Evolutionary conservation across 2,329 filamentous ascomycete species (phyloP), one percentile per base, ranked within the genome.

Genomic region (Xylariaceae sp.): DNA sequence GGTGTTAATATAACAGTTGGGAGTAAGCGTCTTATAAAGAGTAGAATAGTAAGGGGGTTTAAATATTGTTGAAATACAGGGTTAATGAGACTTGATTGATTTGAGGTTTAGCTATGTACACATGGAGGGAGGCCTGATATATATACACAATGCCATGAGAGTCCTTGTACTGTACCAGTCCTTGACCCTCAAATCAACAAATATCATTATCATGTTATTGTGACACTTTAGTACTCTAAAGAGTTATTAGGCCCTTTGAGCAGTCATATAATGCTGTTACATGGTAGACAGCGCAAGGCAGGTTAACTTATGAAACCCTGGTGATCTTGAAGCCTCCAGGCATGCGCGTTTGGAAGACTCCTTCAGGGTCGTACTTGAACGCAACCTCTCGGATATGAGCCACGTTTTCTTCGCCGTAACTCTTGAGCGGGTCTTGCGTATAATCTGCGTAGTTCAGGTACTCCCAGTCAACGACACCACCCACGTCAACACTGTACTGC

Each of bases 361-460:
- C 67, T 1, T 64, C 26, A 1, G 71, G 73, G 56, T 77, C 75
- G 57, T 74, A 76, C 58, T 71, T 71, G 48, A 64, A 45, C 12
- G 73, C 70, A 41, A 72, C 67, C 3, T 52, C 54, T 20, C 65
- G 60, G 48, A 77, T 54, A 32, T 63, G 65, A 32, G 59, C 56
- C 21, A 72, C 54, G 51, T 74, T 74, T 16, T 60, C 65, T 7
- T 48, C 56, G 5, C 75, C 75, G 54, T 76, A 77, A 7, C 67
- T 70, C 1, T 57, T 64, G 16, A 72, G 57, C 2, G 67, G 65
- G 45, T 67, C 56, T 59, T 72, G 69, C 44, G 68, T 67, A 45
- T 68, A 66, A 3, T 68, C 63, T 52, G 68, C 70, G 53, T 77
- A 76, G 64, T 75, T 76, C 54, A 76, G 68, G 57, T 74, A 73